Percentiles rank a stretch among this genome's conserved stretches.
Conservation (phyloP, 2,329 filamentous ascomycete genomes). For the Aspergillus novoparasiticus region DNA sequence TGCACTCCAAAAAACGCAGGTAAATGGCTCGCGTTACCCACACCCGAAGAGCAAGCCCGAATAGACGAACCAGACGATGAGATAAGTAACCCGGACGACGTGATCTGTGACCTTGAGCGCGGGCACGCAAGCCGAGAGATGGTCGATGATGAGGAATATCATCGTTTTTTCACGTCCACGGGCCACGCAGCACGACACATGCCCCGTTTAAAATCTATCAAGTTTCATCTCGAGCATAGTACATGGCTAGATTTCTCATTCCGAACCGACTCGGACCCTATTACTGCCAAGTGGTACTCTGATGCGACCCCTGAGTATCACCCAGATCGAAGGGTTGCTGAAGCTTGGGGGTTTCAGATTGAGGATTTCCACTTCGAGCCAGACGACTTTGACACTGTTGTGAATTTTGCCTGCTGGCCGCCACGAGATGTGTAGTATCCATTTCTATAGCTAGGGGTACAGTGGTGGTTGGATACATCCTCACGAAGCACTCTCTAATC, state of each 20-base stretch:
- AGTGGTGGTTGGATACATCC: no score
- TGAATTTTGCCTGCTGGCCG: not conserved
- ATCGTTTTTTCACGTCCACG: not conserved
- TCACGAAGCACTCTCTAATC: not conserved
- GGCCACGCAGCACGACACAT: not conserved
- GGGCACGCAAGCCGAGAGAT: not conserved
- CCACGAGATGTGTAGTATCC: not conserved
- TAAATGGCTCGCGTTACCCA: not conserved
- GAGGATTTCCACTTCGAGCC: not conserved
- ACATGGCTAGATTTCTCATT: not conserved
- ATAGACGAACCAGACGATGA: not conserved
- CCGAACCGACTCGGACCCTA: not conserved
- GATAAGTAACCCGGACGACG: not conserved
- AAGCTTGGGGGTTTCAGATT: not conserved
- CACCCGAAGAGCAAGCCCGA: not conserved
- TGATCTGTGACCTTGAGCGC: not conserved
- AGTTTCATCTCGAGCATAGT: not conserved
- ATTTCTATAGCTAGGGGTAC: not conserved
- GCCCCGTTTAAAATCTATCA: not conserved
- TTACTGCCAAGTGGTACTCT: not conserved
- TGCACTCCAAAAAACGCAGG: not conserved
- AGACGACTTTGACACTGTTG: not conserved
- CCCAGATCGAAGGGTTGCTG: not conserved
- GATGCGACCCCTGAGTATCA: not conserved
- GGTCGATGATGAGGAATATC: not conserved